A percentile compares a stretch with the other conserved stretches of the same genome.
phyloP scores from a whole-genome alignment of 768 basidiomycete species.

The Podaxis mareebaensis region DNA sequence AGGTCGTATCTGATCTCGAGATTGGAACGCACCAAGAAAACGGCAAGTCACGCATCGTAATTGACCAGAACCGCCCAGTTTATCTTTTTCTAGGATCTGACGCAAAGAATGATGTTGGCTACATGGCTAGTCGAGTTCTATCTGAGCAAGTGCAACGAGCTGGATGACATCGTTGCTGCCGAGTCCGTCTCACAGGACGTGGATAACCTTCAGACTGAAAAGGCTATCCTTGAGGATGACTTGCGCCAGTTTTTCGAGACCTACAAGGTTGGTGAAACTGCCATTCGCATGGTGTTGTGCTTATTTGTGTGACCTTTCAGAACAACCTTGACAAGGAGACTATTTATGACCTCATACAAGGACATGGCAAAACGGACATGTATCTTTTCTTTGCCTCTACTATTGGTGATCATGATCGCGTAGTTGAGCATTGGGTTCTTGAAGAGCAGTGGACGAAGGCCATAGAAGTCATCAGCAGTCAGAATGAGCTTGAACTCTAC shows the following conservation, averaged over 20 bases:
- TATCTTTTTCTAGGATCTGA: conserved; percentile 62
- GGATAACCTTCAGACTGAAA: conserved; percentile 81
- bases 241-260: conserved; percentile 90
- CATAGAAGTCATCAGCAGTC: conserved; percentile 86
- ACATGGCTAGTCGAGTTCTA: conserved; percentile 99
- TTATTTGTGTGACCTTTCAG: conserved; percentile 39
- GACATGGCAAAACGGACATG: conserved; percentile 91
- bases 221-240: conserved; percentile 87
- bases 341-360: conserved; percentile 89
- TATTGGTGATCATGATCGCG: conserved; percentile 79
- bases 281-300: neutral
- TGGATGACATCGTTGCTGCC: conserved; percentile 92
- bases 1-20: conserved; percentile 87
- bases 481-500: conserved; percentile 88
- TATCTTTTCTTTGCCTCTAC: conserved; percentile 86
- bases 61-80: neutral
- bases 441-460: conserved; percentile 93
- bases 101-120: conserved; percentile 95
- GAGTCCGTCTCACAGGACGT: conserved; percentile 80
- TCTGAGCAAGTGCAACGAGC: conserved; percentile 92
- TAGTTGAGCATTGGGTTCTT: conserved; percentile 89
- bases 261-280: conserved; percentile 67
- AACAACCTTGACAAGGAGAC: conserved; percentile 82
- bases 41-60: conserved; percentile 45
- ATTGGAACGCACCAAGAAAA: conserved; percentile 81